Base-by-base conservation (phyloP, 129 eudicot genomes). In the Artemisia argyi region DNA sequence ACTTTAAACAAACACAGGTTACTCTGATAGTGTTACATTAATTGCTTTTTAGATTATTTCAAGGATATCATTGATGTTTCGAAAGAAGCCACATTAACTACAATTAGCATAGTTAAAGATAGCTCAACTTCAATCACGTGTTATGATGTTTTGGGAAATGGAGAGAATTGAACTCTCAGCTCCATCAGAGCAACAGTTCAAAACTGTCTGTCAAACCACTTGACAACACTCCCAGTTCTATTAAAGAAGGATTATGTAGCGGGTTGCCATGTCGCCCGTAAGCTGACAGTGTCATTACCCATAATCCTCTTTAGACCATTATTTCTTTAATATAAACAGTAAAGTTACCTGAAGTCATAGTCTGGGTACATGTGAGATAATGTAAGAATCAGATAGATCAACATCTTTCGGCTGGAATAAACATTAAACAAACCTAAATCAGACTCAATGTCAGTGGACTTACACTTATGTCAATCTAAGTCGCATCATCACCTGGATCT, bases 111-210 rank as follows among this genome's bases (percentile, higher is more conserved):
- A 28, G 16, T 17, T 39, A 51, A 1, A 11, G 19, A 59, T 58
- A 15, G 49, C 35, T 10, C 35, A 48, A 18, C 20, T 73, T 61
- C 30, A 64, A 65, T 59, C 83, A 81, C 78, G 47, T 59, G 52
- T 59, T 28, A 65, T 32, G 14, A 47, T 68, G 64, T 66, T 78
- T 77, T 78, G 97, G 98, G 98, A 93, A 87, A 89, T 93, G 98
- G 98, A 93, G 98, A 89, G 98, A 89, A 84, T 93, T 87, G 98
- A 93, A 93, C 98, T 93, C 98, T 93, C 96, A 89, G 95, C 96
- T 92, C 85, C 67, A 66, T 30, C 75, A 63, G 94, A 92, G 98
- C 96, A 85, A 93, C 98, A 93, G 98, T 85, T 80, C 78, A 71
- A 73, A 83, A 89, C 98, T 87, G 98, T 79, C 89, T 87, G 98